Evolutionary conservation across 2,329 filamentous ascomycete species (phyloP), one percentile per base, ranked within the genome.

Genomic region (Pseudogymnoascus sp.): DNA sequence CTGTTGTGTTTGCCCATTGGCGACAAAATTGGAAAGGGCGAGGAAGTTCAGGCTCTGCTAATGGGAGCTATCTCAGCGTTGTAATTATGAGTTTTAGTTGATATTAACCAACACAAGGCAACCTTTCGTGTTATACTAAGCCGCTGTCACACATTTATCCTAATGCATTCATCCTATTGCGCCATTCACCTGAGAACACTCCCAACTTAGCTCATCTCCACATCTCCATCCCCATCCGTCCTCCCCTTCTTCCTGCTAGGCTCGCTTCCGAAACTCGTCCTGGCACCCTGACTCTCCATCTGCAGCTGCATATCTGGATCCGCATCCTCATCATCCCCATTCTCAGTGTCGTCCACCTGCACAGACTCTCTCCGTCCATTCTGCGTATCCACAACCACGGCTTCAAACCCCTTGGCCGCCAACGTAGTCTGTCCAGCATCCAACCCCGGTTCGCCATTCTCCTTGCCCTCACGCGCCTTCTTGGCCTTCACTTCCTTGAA

Each of bases 401-500:
- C 59, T 54, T 59, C 66, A 64, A 28, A 64, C 61, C 35, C 62
- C 11, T 61, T 60, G 9, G 34, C 50, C 38, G 2, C 16, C 22
- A 73, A 63, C 2, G 68, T 72, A 22, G 68, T 69, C 58, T 71
- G 70, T 11, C 67, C 69, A 50, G 64, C 60, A 59, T 68, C 68
- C 32, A 65, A 32, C 1, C 47, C 54, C 2, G 4, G 59, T 62
- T 50, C 59, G 61, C 60, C 58, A 67, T 60, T 60, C 58, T 72
- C 25, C 66, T 67, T 28, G 70, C 71, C 7, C 63, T 69, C 34
- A 64, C 68, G 30, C 70, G 68, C 65, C 65, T 83, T 73, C 47
- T 86, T 83, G 69, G 85, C 85, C 76, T 91, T 93, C 75, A 89
- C 83, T 67, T 89, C 83, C 71, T 89, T 90, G 77, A 86, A 95